Evolutionary conservation across 495 filamentous ascomycete genomes (phyloP).

Genomic region (Xylaria grammica): DNA sequence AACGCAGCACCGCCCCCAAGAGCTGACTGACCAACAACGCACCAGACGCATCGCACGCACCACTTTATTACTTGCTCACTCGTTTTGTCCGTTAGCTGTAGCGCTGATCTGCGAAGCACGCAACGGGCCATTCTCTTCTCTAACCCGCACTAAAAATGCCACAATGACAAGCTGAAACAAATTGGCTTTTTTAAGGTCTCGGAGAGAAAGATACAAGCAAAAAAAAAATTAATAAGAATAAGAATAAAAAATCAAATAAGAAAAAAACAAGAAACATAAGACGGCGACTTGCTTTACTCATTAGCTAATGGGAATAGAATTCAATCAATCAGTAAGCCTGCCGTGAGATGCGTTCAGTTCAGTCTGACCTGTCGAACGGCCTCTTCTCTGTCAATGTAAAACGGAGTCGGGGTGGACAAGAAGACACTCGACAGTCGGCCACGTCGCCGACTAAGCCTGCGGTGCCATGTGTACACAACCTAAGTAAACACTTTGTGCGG

Average conservation of each 20-base stretch:
- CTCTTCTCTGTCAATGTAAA: constrained; percentile 8
- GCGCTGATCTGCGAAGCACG: background rate
- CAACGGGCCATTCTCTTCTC: background rate
- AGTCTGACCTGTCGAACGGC: background rate
- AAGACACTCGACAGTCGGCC: constrained; percentile 19
- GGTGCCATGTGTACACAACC: constrained; percentile 4
- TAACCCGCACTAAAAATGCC: background rate
- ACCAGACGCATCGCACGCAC: background rate
- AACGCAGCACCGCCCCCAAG: constrained; percentile 20
- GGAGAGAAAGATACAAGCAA: background rate
- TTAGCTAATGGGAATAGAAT: background rate
- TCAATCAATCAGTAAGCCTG: background rate
- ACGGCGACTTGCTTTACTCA: background rate
- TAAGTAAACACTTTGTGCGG: background rate
- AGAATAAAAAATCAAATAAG: too few relatives aligned
- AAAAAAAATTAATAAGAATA: too few relatives aligned
- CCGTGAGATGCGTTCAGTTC: constrained; percentile 6
- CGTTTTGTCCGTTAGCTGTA: background rate
- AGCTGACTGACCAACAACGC: constrained; percentile 9
- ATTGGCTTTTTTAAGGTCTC: constrained; percentile 3
- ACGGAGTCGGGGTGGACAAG: background rate
- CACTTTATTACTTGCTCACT: background rate
- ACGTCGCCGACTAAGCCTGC: constrained; percentile 13
- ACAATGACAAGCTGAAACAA: constrained; percentile 9
- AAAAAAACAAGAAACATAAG: background rate